These are phyloP conservation scores for Gossypium mustelinum DNA, from an alignment of 345 rosid species.

Conservation along the genomic window DNA sequence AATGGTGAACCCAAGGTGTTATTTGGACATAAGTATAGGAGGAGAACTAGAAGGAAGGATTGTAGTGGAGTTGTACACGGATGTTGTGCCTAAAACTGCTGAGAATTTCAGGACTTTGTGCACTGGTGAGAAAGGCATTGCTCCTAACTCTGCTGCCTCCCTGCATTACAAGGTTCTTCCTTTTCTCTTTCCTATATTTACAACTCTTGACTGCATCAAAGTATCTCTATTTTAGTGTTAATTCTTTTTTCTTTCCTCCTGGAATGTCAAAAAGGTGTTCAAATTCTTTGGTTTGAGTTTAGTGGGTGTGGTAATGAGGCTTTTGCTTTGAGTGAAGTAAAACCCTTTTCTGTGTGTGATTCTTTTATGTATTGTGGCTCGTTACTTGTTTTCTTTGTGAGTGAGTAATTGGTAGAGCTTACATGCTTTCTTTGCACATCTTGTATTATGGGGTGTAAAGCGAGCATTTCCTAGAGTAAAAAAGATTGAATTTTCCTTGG, in stretches of 20 bases:
- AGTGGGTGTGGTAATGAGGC: not conserved
- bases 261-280: not conserved
- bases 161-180: slow-evolving; percentile 76
- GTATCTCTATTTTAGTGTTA: not conserved
- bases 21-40: slow-evolving; percentile 84
- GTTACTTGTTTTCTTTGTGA: not conserved
- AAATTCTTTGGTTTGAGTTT: not conserved
- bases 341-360: not conserved
- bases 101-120: slow-evolving; percentile 92
- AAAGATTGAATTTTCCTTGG: not conserved
- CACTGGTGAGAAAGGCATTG: slow-evolving; percentile 89
- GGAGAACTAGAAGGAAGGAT: slow-evolving; percentile 94
- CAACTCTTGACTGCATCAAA: not conserved
- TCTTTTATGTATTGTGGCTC: not conserved
- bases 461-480: not conserved
- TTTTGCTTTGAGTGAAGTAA: not conserved
- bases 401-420: not conserved
- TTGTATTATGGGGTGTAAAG: not conserved
- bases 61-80: slow-evolving; percentile 75
- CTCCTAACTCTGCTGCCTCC: slow-evolving; percentile 61
- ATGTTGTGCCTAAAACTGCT: slow-evolving; percentile 87
- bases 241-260: not conserved
- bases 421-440: not conserved
- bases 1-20: slow-evolving; percentile 73
- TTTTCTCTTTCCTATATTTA: not conserved